Evolutionary conservation across 768 basidiomycete genomes (phyloP), one percentile per base, ranked within the genome.

Genomic region (Porpolomopsis calyptriformis): DNA sequence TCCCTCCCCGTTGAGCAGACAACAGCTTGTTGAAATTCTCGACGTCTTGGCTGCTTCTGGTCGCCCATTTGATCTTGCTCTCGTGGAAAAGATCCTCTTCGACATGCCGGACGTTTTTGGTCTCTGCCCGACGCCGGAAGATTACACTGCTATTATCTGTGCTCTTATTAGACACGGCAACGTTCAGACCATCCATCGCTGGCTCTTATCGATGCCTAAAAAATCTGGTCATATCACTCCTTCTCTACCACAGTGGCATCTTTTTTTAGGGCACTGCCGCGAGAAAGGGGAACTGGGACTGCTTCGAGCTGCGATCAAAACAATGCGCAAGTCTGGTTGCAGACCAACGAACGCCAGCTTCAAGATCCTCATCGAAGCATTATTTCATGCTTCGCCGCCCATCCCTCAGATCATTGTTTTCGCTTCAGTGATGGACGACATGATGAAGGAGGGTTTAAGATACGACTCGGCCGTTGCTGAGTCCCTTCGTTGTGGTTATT

Each of bases 151-250:
- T 23, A 68, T 82, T 45, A 50, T 81, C 34, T 66, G 68, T 14
- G 70, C 66, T 9, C 59, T 83, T n/a, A 56, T 73, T 8, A 57
- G 67, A 37, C 62, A 64, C 39, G 70, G 70, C 1, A 69, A 75
- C 45, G 43, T 62, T 6, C 63, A 65, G 40, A 65, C 71, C 10
- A 68, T 74, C 31, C 55, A 68, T 22, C 59, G 66, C 19, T 80
- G 81, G 73, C 60, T 85, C 2, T 54, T 53, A 36, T 64, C 64
- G n/a, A 79, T 83, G 70, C 66, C 72, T 11, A 60, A 60, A 20
- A 71, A 71, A 41, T 67, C 77, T 2, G 72, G 71, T 2, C 55
- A 68, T 27, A 50, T 71, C 36, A 57, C 56, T 4, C 78, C 79
- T 0, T 69, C 71, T 19, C 59, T 71, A 29, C 64, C 71, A 18